These are phyloP conservation scores for Pseudoscleropodium purum DNA, from an alignment of 225 moss, liverwort and hornwort genomes.

Conservation along the genomic window DNA sequence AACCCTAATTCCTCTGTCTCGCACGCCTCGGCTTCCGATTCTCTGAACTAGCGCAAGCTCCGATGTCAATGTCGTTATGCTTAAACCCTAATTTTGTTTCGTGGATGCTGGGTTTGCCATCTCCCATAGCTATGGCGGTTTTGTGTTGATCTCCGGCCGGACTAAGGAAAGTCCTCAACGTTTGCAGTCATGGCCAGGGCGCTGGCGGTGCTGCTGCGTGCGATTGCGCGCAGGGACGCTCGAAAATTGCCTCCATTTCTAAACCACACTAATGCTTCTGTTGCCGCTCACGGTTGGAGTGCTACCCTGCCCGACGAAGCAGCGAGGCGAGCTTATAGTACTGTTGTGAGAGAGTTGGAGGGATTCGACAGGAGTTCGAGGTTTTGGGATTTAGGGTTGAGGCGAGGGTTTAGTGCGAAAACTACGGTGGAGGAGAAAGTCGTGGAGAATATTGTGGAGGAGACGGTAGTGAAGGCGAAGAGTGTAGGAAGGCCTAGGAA, in stretches of 20 bases:
- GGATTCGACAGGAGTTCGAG: background rate
- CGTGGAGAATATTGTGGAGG: background rate
- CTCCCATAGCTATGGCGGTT: background rate
- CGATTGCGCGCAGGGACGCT: background rate
- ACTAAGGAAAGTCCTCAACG: background rate
- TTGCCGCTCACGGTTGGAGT: background rate
- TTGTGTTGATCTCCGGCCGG: background rate
- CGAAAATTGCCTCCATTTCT: background rate
- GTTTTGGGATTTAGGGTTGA: background rate
- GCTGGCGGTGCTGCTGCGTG: conserved; percentile 12
- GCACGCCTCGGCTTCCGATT: background rate
- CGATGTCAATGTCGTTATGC: background rate
- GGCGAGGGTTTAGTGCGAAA: conserved; percentile 13
- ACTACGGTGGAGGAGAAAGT: background rate
- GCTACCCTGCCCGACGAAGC: background rate
- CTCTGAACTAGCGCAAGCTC: background rate
- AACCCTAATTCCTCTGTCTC: background rate
- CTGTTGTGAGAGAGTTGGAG: background rate
- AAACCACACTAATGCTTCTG: background rate
- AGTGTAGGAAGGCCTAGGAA: conserved; percentile 18
- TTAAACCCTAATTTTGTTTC: background rate
- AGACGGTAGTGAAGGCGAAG: background rate
- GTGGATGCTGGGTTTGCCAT: background rate
- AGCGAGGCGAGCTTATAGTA: background rate
- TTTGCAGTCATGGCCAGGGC: conserved; percentile 5